Percentiles rank a stretch among this genome's conserved stretches.
Evolutionary conservation across 352 stramenopile species (phyloP).

Genomic region (Pythium utonaiense): DNA sequence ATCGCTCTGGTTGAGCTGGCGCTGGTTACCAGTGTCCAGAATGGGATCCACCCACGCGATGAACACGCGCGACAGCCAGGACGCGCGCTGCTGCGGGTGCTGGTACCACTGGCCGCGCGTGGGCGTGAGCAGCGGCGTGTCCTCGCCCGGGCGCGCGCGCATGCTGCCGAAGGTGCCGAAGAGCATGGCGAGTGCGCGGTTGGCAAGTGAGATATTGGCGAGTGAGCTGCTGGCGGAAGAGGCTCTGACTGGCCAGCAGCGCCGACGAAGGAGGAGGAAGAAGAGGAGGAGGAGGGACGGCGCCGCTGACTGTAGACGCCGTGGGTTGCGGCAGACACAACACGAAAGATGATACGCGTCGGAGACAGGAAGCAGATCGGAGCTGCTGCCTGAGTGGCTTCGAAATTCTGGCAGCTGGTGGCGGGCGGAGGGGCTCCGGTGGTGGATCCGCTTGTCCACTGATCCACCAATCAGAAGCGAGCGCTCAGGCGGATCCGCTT

Average conservation of each 20-base stretch:
- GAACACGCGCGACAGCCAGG: conserved; percentile 30
- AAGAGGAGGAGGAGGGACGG: neutral
- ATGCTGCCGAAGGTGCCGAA: conserved; percentile 26
- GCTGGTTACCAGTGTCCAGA: conserved; percentile 24
- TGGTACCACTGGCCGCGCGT: conserved; percentile 16
- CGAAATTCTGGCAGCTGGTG: neutral
- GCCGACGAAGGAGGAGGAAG: neutral
- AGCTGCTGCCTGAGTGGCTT: neutral
- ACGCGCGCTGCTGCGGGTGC: conserved; percentile 28
- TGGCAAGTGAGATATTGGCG: no score
- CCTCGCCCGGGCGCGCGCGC: conserved; percentile 8
- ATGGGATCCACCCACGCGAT: conserved; percentile 31
- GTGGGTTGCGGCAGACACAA: neutral
- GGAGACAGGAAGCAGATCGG: neutral
- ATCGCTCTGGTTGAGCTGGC: conserved; percentile 48
- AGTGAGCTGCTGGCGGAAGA: no score
- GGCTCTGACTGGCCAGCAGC: neutral
- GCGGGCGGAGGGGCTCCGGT: neutral
- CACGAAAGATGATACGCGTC: neutral
- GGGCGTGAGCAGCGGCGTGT: conserved; percentile 19
- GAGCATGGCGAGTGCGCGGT: conserved; percentile 11
- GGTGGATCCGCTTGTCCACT: neutral
- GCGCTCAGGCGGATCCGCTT: neutral
- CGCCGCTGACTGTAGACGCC: neutral
- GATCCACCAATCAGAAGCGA: neutral